Percentiles rank a stretch among this genome's conserved stretches.
Conservation (phyloP, 2,329 filamentous ascomycete species). For the Exophiala sideris region DNA sequence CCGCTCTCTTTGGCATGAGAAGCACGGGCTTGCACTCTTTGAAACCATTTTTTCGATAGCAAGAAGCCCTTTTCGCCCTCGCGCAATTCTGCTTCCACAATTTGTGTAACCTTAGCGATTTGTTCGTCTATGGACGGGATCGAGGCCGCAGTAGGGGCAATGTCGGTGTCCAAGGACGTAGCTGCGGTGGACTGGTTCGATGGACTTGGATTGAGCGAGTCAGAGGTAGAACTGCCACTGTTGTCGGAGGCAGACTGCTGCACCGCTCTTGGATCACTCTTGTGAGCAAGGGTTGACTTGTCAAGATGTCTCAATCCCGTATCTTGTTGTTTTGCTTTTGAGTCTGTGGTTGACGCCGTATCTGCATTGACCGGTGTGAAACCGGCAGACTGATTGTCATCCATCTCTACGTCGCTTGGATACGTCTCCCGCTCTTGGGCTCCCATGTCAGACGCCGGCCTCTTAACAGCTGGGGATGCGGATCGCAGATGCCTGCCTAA, state of each 20-base stretch:
- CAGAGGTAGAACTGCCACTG: slow-evolving; percentile 34
- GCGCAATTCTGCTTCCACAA: slow-evolving; percentile 51
- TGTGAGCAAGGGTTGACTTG: slow-evolving; percentile 25
- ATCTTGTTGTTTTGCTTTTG: slow-evolving; percentile 26
- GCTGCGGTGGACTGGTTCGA: slow-evolving; percentile 38
- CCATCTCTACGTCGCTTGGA: slow-evolving; percentile 35
- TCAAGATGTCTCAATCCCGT: slow-evolving; percentile 22
- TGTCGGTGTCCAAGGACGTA: slow-evolving; percentile 29
- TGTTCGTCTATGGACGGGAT: slow-evolving; percentile 62
- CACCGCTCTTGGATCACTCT: slow-evolving; percentile 41
- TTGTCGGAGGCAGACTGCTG: slow-evolving; percentile 30
- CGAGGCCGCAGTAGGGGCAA: slow-evolving; percentile 27
- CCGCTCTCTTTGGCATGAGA: slow-evolving; percentile 50
- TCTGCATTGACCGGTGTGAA: slow-evolving; percentile 12
- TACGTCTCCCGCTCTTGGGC: slow-evolving; percentile 33
- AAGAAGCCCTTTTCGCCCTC: slow-evolving; percentile 75
- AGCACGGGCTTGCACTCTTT: slow-evolving; percentile 65
- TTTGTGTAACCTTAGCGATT: slow-evolving; percentile 65
- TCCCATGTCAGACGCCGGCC: slow-evolving; percentile 55
- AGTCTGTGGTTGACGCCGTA: slow-evolving; percentile 11
- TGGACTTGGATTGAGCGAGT: slow-evolving; percentile 37
- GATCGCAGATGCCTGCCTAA: slow-evolving; percentile 36
- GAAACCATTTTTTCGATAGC: slow-evolving; percentile 76
- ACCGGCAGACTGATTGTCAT: slow-evolving; percentile 12
- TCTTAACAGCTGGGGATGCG: slow-evolving; percentile 53